Evolutionary conservation across 2,329 filamentous ascomycete species (phyloP).

Genomic region (Penicillium sp.): DNA sequence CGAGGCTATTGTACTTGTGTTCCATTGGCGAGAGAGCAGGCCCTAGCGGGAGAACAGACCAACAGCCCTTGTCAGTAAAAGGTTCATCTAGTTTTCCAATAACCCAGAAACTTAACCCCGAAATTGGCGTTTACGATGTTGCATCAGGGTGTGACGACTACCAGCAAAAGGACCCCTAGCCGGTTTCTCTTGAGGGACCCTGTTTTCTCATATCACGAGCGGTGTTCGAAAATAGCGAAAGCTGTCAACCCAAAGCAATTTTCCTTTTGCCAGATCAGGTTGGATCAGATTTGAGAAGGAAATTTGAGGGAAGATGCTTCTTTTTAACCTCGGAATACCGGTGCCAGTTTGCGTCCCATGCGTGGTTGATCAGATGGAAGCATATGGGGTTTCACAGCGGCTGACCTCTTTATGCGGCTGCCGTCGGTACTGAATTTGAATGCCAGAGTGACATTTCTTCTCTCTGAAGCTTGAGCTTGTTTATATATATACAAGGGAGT

Average conservation of each 20-base stretch:
- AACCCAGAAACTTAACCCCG: constrained; percentile 12
- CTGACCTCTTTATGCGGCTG: constrained; percentile 36
- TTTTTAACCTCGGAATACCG: constrained; percentile 5
- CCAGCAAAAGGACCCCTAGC: constrained; percentile 11
- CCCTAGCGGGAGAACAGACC: constrained; percentile 8
- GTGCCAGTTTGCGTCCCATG: constrained; percentile 24
- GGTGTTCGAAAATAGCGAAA: constrained; percentile 13
- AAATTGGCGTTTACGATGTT: constrained; percentile 22
- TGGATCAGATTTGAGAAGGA: neutral
- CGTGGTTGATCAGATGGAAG: constrained; percentile 37
- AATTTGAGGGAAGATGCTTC: constrained; percentile 7
- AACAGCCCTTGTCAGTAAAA: constrained; percentile 11
- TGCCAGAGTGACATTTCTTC: constrained; percentile 28
- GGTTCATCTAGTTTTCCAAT: constrained; percentile 8
- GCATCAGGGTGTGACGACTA: constrained; percentile 25
- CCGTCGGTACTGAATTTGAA: constrained; percentile 31
- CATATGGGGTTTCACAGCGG: constrained; percentile 39
- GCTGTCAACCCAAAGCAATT: neutral
- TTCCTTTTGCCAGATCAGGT: neutral
- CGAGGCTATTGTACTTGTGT: constrained; percentile 5
- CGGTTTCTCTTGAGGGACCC: constrained; percentile 5
- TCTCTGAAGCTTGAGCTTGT: constrained; percentile 22
- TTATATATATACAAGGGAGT: constrained; percentile 18
- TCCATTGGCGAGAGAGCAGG: constrained; percentile 15
- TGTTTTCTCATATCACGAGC: constrained; percentile 9